These are phyloP conservation scores for Microbotryum scabiosae DNA, from an alignment of 1,284 basidiomycete genomes.

Conservation along the genomic window DNA sequence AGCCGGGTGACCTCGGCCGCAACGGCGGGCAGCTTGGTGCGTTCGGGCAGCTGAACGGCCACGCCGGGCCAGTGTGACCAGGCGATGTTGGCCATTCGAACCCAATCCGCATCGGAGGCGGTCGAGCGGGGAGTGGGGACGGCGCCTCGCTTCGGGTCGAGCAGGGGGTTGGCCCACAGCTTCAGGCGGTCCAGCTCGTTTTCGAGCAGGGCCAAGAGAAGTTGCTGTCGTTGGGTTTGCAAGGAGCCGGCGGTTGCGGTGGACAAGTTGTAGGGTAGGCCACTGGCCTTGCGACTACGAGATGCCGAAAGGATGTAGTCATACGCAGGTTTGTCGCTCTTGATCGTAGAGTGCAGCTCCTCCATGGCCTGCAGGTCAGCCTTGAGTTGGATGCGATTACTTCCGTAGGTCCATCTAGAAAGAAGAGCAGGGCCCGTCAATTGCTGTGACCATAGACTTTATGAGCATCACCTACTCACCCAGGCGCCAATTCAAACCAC, in stretches of 20 bases:
- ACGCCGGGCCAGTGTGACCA: slow-evolving; percentile 81
- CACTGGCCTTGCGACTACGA: slow-evolving; percentile 30
- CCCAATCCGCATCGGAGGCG: slow-evolving; percentile 47
- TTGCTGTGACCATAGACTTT: too few species aligned
- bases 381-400: slow-evolving; percentile 78
- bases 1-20: slow-evolving; percentile 64
- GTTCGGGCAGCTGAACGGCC: slow-evolving; percentile 71
- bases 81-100: slow-evolving; percentile 56
- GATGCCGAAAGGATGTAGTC: slow-evolving; percentile 23
- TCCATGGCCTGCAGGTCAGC: slow-evolving; percentile 78
- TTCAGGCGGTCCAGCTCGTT: slow-evolving; percentile 77
- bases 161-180: slow-evolving; percentile 86
- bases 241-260: slow-evolving; percentile 36
- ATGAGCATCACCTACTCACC: slow-evolving; percentile 50
- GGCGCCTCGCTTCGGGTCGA: slow-evolving; percentile 58
- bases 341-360: slow-evolving; percentile 44
- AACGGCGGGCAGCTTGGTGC: slow-evolving; percentile 62
- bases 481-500: slow-evolving; percentile 85
- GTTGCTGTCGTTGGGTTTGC: slow-evolving; percentile 58
- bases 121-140: slow-evolving; percentile 44
- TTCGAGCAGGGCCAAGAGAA: slow-evolving; percentile 74
- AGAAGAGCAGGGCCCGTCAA: neutral
- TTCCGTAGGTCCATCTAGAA: slow-evolving; percentile 83
- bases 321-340: slow-evolving; percentile 31
- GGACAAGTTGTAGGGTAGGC: slow-evolving; percentile 25